phyloP scores from a whole-genome alignment of 2,329 filamentous ascomycete genomes.

The Pleurostoma richardsiae region DNA sequence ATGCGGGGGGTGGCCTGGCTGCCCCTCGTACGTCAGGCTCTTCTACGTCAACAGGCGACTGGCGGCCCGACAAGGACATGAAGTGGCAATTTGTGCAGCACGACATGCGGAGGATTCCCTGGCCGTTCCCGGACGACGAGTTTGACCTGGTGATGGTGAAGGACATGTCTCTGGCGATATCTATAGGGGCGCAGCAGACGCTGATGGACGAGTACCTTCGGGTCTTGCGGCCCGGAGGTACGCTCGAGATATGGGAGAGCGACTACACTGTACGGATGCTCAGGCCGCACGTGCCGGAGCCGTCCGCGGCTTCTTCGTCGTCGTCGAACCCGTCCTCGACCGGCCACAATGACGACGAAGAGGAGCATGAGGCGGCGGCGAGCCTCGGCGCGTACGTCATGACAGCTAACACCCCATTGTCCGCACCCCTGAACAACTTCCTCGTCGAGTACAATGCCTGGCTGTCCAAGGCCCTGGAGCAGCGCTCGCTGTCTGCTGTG shows the following conservation, averaged over 20 bases:
- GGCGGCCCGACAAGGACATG: slow-evolving; percentile 62
- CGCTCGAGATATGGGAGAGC: slow-evolving; percentile 83
- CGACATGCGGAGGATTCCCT: slow-evolving; percentile 69
- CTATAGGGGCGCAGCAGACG: slow-evolving; percentile 50
- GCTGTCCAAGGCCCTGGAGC: slow-evolving; percentile 71
- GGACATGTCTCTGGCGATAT: slow-evolving; percentile 66
- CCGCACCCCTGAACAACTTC: slow-evolving; percentile 74
- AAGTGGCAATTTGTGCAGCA: slow-evolving; percentile 87
- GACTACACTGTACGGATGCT: slow-evolving; percentile 82
- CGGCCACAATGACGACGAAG: slow-evolving; percentile 41
- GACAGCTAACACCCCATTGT: slow-evolving; percentile 76
- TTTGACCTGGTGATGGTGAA: slow-evolving; percentile 90
- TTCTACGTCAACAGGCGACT: slow-evolving; percentile 6
- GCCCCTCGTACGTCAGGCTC: slow-evolving; percentile 6
- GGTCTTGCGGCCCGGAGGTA: slow-evolving; percentile 71
- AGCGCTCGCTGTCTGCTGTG: slow-evolving; percentile 62
- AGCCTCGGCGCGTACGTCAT: slow-evolving; percentile 77
- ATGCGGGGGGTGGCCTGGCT: neutral
- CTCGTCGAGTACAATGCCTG: slow-evolving; percentile 80
- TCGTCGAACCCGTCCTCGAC: slow-evolving; percentile 11
- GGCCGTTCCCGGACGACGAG: slow-evolving; percentile 73
- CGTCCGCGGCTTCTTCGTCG: slow-evolving; percentile 8
- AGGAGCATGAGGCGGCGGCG: slow-evolving; percentile 59
- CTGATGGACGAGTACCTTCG: slow-evolving; percentile 70
- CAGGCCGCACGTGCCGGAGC: slow-evolving; percentile 66